A percentile compares a stretch with the other conserved stretches of the same genome.
Evolutionary conservation across 495 filamentous ascomycete species (phyloP).

Genomic region (Annulohypoxylon nitens): DNA sequence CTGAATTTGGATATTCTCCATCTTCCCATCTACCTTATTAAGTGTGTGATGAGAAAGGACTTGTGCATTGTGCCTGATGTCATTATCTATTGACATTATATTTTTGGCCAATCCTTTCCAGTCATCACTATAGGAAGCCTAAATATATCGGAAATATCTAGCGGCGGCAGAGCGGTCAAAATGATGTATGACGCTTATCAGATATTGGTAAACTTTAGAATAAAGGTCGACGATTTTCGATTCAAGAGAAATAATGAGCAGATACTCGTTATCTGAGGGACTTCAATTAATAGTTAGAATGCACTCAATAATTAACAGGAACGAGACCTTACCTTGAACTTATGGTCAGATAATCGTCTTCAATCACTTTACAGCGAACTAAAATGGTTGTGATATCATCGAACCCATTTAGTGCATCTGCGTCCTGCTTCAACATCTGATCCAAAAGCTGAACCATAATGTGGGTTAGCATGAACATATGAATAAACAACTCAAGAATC

Average conservation of each 20-base stretch:
- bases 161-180: neutral
- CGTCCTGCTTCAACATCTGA: slow-evolving; percentile 16
- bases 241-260: slow-evolving; percentile 13
- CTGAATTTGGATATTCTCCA: slow-evolving; percentile 1
- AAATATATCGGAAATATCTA: neutral
- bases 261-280: neutral
- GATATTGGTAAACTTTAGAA: slow-evolving; percentile 21
- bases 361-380: slow-evolving; percentile 15
- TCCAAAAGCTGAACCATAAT: slow-evolving; percentile 4
- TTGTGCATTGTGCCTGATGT: slow-evolving; percentile 10
- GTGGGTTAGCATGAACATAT: slow-evolving; percentile 1
- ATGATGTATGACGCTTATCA: slow-evolving; percentile 15
- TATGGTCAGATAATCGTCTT: slow-evolving; percentile 4
- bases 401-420: slow-evolving; percentile 22
- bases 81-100: slow-evolving; percentile 5
- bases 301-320: neutral
- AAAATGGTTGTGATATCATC: slow-evolving; percentile 23
- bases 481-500: neutral
- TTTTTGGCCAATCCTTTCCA: slow-evolving; percentile 20
- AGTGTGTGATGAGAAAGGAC: slow-evolving; percentile 3
- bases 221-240: slow-evolving; percentile 27
- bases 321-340: neutral
- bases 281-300: slow-evolving; percentile 15
- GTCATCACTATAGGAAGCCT: neutral
- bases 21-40: neutral